These are phyloP conservation scores for Diplodia sapinea DNA, from an alignment of 2,329 filamentous ascomycete species.

Conservation along the genomic window DNA sequence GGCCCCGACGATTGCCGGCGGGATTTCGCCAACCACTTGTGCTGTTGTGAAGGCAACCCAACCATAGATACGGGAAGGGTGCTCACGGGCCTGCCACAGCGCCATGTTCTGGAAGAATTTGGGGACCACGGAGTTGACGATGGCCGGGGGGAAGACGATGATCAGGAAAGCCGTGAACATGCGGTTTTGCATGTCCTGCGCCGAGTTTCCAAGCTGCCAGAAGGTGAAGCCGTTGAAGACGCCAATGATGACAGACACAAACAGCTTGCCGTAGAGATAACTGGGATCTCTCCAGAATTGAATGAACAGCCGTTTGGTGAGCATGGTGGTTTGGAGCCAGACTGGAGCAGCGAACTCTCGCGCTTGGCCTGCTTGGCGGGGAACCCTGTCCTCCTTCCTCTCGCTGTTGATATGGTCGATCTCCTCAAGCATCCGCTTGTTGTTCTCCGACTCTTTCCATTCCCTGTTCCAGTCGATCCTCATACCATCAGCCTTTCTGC, in stretches of 20 bases:
- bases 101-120: slow-evolving; percentile 77
- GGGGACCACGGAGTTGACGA: slow-evolving; percentile 76
- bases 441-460: slow-evolving; percentile 60
- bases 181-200: slow-evolving; percentile 75
- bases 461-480: slow-evolving; percentile 57
- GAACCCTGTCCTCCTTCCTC: slow-evolving; percentile 44
- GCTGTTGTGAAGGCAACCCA: slow-evolving; percentile 79
- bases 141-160: slow-evolving; percentile 66
- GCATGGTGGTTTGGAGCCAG: slow-evolving; percentile 65
- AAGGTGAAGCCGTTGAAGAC: slow-evolving; percentile 84
- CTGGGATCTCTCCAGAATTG: slow-evolving; percentile 78
- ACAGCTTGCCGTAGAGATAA: slow-evolving; percentile 79
- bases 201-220: slow-evolving; percentile 68
- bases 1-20: slow-evolving; percentile 67
- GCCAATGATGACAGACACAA: slow-evolving; percentile 71
- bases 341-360: slow-evolving; percentile 71
- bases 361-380: slow-evolving; percentile 34
- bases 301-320: slow-evolving; percentile 72
- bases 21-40: slow-evolving; percentile 74
- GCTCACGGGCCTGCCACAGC: slow-evolving; percentile 75
- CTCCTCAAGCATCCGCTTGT: slow-evolving; percentile 56
- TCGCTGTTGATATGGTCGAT: slow-evolving; percentile 68
- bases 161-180: slow-evolving; percentile 75
- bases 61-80: slow-evolving; percentile 75
- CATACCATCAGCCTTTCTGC: slow-evolving; percentile 51